These are phyloP conservation scores for Floccularia luteovirens DNA, from an alignment of 768 basidiomycete genomes.

Conservation along the genomic window DNA sequence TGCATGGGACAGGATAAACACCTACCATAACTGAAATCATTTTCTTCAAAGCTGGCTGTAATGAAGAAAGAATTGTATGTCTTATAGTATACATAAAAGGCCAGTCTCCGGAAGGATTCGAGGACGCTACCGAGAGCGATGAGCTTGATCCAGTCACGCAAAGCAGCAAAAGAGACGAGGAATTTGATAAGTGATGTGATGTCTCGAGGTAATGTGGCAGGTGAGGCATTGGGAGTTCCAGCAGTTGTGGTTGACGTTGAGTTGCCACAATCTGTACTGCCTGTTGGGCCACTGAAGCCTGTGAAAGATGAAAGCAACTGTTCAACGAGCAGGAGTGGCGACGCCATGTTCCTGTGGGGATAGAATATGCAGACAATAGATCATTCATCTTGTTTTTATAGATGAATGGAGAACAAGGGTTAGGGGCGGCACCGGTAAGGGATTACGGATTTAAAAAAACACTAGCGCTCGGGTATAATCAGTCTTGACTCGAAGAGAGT, in stretches of 20 bases:
- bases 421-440: neutral
- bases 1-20: slow-evolving; percentile 4
- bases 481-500: too few relatives aligned
- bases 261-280: slow-evolving; percentile 7
- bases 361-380: neutral
- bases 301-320: slow-evolving; percentile 13
- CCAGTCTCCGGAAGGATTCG: slow-evolving; percentile 47
- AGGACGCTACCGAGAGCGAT: slow-evolving; percentile 54
- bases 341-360: slow-evolving; percentile 12
- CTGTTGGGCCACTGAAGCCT: slow-evolving; percentile 2
- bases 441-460: too few relatives aligned
- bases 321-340: slow-evolving; percentile 15
- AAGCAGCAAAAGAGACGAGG: slow-evolving; percentile 44
- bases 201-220: slow-evolving; percentile 10
- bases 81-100: slow-evolving; percentile 31
- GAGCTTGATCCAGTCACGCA: slow-evolving; percentile 60
- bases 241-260: slow-evolving; percentile 3
- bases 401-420: neutral
- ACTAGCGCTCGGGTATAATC: too few relatives aligned
- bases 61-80: slow-evolving; percentile 49
- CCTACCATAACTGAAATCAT: slow-evolving; percentile 52
- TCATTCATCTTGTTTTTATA: slow-evolving; percentile 6
- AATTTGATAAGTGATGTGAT: slow-evolving; percentile 29
- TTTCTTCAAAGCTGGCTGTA: slow-evolving; percentile 52
- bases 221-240: slow-evolving; percentile 6